Conservation (phyloP, 495 filamentous ascomycete genomes). For the Penicillium pulvis region DNA sequence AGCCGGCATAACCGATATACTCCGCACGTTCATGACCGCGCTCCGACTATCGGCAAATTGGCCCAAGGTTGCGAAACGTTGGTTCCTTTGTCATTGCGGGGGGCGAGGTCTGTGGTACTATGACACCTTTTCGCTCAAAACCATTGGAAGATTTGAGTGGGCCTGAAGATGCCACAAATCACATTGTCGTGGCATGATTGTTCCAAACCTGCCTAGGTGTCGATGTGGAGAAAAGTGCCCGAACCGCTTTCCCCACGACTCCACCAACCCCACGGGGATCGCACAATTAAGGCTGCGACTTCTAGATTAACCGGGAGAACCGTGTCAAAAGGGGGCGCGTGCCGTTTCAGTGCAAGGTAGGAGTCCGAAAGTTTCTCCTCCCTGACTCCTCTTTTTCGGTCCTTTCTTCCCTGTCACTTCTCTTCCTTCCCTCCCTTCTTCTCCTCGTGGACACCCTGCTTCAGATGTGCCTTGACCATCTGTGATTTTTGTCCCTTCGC, state of each 20-base stretch:
- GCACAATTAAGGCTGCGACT: conserved; percentile 8
- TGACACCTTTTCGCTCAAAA: background rate
- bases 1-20: background rate
- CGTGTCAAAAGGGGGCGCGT: conserved; percentile 1
- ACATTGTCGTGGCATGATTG: background rate
- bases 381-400: conserved; percentile 1
- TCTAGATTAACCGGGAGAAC: conserved; percentile 1
- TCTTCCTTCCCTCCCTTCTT: conserved; percentile 9
- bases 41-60: background rate
- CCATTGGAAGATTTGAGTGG: background rate
- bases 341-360: conserved; percentile 19
- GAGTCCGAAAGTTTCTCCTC: conserved; percentile 1
- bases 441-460: conserved; percentile 1
- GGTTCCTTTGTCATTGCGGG: background rate
- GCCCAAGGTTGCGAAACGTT: background rate
- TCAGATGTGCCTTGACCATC: conserved; percentile 7
- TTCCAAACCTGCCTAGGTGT: background rate
- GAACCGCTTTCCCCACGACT: background rate
- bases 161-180: background rate
- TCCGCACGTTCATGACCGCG: background rate
- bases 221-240: background rate
- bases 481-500: conserved; percentile 11
- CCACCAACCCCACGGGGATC: conserved; percentile 7
- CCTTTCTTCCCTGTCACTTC: background rate
- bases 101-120: background rate